These are phyloP conservation scores for Lagenidium giganteum DNA, from an alignment of 352 stramenopile genomes.

Conservation along the genomic window DNA sequence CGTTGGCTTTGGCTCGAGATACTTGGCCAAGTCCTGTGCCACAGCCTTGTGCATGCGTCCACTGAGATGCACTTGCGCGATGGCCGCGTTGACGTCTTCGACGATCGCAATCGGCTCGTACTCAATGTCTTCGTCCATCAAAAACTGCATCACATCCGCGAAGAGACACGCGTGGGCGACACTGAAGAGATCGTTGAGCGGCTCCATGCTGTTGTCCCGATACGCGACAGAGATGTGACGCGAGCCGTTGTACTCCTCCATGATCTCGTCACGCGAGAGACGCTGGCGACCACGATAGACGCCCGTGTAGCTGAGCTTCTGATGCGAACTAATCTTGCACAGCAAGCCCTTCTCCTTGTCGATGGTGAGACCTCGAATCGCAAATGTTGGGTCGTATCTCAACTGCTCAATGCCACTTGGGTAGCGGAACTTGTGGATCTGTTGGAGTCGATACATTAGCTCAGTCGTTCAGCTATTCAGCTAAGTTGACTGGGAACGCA, in stretches of 20 bases:
- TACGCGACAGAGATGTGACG: constrained; percentile 81
- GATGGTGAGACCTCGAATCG: constrained; percentile 90
- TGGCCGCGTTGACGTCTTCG: constrained; percentile 85
- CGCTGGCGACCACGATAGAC: constrained; percentile 84
- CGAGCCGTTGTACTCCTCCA: constrained; percentile 86
- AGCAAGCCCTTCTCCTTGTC: constrained; percentile 91
- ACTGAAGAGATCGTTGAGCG: constrained; percentile 92
- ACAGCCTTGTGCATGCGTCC: constrained; percentile 91
- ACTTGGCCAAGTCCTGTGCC: constrained; percentile 71
- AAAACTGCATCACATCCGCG: constrained; percentile 91
- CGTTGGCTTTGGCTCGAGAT: constrained; percentile 87
- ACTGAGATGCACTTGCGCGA: constrained; percentile 87
- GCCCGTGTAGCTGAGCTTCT: constrained; percentile 83
- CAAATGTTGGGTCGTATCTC: constrained; percentile 87
- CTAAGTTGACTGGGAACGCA: too few relatives aligned
- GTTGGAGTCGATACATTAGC: neutral
- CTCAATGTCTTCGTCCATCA: constrained; percentile 86
- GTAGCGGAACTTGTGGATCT: constrained; percentile 80
- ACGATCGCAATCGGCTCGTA: constrained; percentile 87
- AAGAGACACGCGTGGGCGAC: constrained; percentile 93
- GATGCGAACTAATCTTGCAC: constrained; percentile 92
- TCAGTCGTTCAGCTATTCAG: neutral
- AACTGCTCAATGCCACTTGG: constrained; percentile 73
- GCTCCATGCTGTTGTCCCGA: constrained; percentile 85
- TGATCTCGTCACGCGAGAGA: constrained; percentile 76